A percentile compares a stretch with the other conserved stretches of the same genome.
phyloP scores from a whole-genome alignment of 495 filamentous ascomycete species.

The Copromyces sp. region DNA sequence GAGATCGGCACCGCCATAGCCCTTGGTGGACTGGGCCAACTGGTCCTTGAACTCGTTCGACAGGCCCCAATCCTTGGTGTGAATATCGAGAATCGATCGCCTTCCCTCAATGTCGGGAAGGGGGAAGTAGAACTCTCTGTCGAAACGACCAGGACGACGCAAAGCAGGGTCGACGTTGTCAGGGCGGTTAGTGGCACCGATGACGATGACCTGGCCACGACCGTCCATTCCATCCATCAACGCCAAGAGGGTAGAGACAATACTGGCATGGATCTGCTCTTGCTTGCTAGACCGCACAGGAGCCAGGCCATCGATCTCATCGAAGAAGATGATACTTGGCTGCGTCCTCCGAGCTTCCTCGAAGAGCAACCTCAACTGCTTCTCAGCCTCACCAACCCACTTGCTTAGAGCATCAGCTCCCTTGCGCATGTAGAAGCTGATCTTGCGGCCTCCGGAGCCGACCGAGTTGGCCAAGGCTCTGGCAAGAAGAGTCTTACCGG shows the following conservation, averaged over 20 bases:
- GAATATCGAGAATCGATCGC: constrained; percentile 82
- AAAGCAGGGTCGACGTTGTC: constrained; percentile 95
- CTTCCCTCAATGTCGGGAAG: constrained; percentile 71
- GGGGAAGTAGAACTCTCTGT: constrained; percentile 96
- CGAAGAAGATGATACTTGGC: constrained; percentile 98
- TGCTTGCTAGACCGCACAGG: constrained; percentile 94
- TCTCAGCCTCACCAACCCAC: constrained; percentile 97
- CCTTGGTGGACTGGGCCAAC: constrained; percentile 80
- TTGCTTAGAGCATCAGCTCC: constrained; percentile 95
- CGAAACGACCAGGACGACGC: constrained; percentile 87
- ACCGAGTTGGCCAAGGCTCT: constrained; percentile 81
- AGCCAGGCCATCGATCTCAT: constrained; percentile 94
- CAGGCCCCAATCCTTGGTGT: constrained; percentile 89
- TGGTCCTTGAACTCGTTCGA: constrained; percentile 67
- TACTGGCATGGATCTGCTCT: constrained; percentile 96
- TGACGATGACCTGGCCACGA: constrained; percentile 93
- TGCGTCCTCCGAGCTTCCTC: constrained; percentile 92
- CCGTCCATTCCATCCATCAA: constrained; percentile 99
- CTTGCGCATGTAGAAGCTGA: constrained; percentile 98
- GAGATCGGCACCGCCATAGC: constrained; percentile 91
- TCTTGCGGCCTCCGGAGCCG: constrained; percentile 67
- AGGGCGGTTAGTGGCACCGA: constrained; percentile 94
- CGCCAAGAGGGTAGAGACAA: constrained; percentile 88
- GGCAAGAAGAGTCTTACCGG: constrained; percentile 92
- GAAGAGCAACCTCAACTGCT: constrained; percentile 84